Base-by-base conservation (phyloP, 441 rosid genomes). In the Omphalea diandra region DNA sequence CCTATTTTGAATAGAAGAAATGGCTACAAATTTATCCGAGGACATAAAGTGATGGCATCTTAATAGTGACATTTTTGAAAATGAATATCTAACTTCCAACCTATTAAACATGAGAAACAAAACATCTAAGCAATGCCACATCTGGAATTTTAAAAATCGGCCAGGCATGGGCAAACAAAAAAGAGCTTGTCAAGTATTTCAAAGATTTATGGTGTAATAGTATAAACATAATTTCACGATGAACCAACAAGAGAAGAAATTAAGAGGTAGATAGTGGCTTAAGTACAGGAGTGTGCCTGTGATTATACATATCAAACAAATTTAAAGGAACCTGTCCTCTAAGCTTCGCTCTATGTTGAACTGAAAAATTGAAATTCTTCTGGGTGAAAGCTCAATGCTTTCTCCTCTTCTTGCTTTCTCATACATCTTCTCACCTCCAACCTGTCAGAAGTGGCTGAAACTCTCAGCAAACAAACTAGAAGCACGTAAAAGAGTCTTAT, bases 401-500 rank as follows among this genome's bases (percentile, higher is more conserved):
- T 92, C 99, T 73, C 99, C 98, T 86, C 90, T 84, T 85, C 99
- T 92, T 61, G 98, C 97, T 86, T 95, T 95, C 1, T 90, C 98
- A 57, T 95, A 95, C 98, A 95, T 89, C 80, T 71, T 95, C 79
- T 95, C 98, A n/a, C 99, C 98, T 79, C 93, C 96, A 73, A 93
- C 90, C 99, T 93, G 60, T 72, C 67, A 66, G 50, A 47, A 24
- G 46, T 46, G 36, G 33, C 46, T 17, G 47, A 29, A 66, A 26
- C 20, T 56, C 50, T 61, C 3, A 80, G 70, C 54, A 67, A 17
- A 27, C 29, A 71, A 32, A 27, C 61, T 4, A 17, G 3, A 8
- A 32, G 53, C 57, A 64, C 2, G 14, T 47, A 41, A 33, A 12
- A 55, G 29, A 27, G 38, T 52, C 31, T 27, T 10, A n/a, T 33